These are phyloP conservation scores for Pyracantha coccinea DNA, from an alignment of 331 rosid species.

Conservation along the genomic window DNA sequence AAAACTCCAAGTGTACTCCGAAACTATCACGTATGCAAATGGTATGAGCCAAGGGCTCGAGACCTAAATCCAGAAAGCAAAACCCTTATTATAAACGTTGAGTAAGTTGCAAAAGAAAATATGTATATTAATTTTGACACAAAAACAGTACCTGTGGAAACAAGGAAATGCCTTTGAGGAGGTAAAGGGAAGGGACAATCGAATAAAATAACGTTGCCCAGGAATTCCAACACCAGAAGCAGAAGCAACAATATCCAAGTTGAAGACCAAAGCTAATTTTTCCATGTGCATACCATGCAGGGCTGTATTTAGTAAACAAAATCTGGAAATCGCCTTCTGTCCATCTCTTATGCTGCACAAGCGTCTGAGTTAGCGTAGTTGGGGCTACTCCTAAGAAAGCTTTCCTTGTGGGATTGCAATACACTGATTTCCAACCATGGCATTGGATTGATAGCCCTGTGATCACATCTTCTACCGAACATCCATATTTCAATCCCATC, in stretches of 20 bases:
- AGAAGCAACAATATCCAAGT: conserved; percentile 1
- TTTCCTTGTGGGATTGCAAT: conserved; percentile 8
- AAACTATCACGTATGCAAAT: conserved; percentile 6
- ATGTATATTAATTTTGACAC: too few relatives aligned
- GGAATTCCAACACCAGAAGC: conserved; percentile 6
- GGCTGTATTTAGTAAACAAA: neutral
- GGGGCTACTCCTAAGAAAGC: conserved; percentile 17
- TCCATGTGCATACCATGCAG: conserved; percentile 1
- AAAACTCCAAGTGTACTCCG: neutral
- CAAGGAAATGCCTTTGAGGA: conserved; percentile 13
- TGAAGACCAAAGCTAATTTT: neutral
- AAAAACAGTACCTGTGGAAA: conserved; percentile 17
- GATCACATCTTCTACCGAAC: conserved; percentile 15
- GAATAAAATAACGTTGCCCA: conserved; percentile 8
- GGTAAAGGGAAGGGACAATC: conserved; percentile 9
- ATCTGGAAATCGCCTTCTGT: conserved; percentile 52
- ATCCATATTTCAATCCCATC: conserved; percentile 29
- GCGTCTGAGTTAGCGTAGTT: conserved; percentile 7
- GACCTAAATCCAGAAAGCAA: neutral
- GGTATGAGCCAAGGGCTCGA: neutral
- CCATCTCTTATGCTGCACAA: conserved; percentile 70
- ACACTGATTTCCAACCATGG: conserved; percentile 23
- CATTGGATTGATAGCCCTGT: conserved; percentile 21
- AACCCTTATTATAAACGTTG: neutral
- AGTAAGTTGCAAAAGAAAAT: neutral